Evolutionary conservation across 768 basidiomycete genomes (phyloP).

Genomic region (Russula lepida): DNA sequence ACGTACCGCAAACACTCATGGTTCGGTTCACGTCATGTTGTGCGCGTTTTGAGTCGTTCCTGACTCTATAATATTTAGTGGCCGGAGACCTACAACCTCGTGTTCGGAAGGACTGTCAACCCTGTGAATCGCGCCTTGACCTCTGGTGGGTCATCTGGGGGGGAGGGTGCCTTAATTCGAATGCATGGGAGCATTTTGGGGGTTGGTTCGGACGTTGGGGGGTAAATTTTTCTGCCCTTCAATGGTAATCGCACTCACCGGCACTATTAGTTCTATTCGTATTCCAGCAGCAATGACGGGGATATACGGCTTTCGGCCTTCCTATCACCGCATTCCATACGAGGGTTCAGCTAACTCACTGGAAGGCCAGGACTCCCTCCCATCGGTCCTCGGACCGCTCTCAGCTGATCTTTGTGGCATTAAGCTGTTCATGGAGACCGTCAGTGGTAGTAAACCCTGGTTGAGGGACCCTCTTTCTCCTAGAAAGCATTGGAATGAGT

Average conservation of each 20-base stretch:
- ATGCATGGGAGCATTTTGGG: constrained; percentile 44
- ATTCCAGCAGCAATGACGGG: constrained; percentile 63
- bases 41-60: not conserved
- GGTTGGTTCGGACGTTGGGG: constrained; percentile 75
- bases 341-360: constrained; percentile 53
- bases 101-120: constrained; percentile 74
- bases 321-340: constrained; percentile 63
- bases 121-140: constrained; percentile 67
- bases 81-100: constrained; percentile 67
- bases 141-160: constrained; percentile 76
- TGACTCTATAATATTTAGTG: constrained; percentile 36
- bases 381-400: constrained; percentile 70
- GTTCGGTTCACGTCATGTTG: constrained; percentile 27
- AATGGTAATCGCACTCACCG: not conserved
- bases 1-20: constrained; percentile 50
- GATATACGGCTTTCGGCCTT: constrained; percentile 63
- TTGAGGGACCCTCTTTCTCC: constrained; percentile 49
- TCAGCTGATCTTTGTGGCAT: constrained; percentile 50
- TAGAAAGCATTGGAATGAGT: constrained; percentile 53
- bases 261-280: constrained; percentile 49
- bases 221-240: constrained; percentile 33
- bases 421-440: constrained; percentile 55
- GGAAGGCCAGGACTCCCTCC: constrained; percentile 63
- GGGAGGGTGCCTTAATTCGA: constrained; percentile 73
- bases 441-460: constrained; percentile 59